phyloP scores from a whole-genome alignment of 352 stramenopile species.

The Globisporangium polare region DNA sequence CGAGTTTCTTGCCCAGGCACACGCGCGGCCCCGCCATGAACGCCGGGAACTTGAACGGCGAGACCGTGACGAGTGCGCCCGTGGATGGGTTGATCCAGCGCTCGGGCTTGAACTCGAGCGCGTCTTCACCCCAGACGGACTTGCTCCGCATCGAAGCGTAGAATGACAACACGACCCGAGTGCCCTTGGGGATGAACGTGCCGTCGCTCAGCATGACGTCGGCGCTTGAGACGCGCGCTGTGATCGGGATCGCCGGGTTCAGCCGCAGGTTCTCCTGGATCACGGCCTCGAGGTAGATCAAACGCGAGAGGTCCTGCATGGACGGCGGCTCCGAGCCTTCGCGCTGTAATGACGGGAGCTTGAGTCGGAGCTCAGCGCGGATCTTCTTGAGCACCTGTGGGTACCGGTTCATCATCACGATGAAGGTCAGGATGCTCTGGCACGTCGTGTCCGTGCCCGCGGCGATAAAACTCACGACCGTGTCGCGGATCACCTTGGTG shows the following conservation, averaged over 20 bases:
- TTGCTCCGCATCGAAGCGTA: conserved; percentile 21
- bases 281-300: conserved; percentile 49
- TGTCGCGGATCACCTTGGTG: conserved; percentile 8
- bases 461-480: conserved; percentile 56
- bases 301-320: conserved; percentile 31
- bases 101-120: background rate
- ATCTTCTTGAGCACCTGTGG: conserved; percentile 40
- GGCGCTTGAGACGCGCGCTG: too few relatives aligned
- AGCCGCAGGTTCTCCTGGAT: conserved; percentile 54
- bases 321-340: conserved; percentile 24
- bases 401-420: conserved; percentile 66
- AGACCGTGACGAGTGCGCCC: too few relatives aligned
- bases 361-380: conserved; percentile 29
- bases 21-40: too few relatives aligned
- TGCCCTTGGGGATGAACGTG: conserved; percentile 29
- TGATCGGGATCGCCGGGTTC: conserved; percentile 19
- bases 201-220: conserved; percentile 42
- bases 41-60: too few relatives aligned
- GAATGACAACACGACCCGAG: conserved; percentile 22
- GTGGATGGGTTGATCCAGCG: too few relatives aligned
- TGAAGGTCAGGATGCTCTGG: conserved; percentile 60
- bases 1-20: too few relatives aligned
- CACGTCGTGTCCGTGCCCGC: conserved; percentile 76
- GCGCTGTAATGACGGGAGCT: conserved; percentile 21
- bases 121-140: conserved; percentile 39